Evolutionary conservation across 2,329 filamentous ascomycete genomes (phyloP).

Genomic region (Phaeoacremonium minimum): DNA sequence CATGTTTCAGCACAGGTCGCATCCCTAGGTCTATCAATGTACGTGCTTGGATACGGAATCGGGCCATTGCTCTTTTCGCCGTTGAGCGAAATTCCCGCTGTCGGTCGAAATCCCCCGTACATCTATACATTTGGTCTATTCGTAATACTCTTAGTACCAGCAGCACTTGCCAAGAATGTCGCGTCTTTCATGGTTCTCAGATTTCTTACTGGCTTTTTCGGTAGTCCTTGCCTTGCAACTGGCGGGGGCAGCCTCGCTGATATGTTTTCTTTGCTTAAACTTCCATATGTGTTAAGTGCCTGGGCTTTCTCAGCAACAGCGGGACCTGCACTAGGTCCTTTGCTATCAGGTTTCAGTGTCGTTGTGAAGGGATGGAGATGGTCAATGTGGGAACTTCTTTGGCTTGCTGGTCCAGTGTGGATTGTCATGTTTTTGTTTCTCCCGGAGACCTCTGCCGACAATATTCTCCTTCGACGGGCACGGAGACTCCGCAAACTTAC

Average conservation of each 20-base stretch:
- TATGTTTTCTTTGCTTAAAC: constrained; percentile 49
- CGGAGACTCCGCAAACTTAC: constrained; percentile 57
- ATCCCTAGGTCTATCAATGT: constrained; percentile 50
- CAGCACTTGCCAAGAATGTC: constrained; percentile 59
- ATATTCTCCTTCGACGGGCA: constrained; percentile 58
- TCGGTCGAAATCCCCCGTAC: constrained; percentile 65
- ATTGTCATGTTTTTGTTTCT: constrained; percentile 58
- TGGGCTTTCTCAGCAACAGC: constrained; percentile 50
- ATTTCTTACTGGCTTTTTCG: constrained; percentile 64
- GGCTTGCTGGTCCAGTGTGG: constrained; percentile 55
- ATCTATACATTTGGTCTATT: constrained; percentile 65
- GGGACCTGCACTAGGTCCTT: constrained; percentile 51
- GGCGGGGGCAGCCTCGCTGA: constrained; percentile 47
- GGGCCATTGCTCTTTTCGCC: constrained; percentile 53
- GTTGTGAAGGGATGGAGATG: constrained; percentile 57
- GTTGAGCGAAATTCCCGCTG: constrained; percentile 50
- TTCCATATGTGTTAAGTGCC: constrained; percentile 54
- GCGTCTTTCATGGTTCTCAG: constrained; percentile 59
- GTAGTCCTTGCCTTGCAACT: constrained; percentile 60
- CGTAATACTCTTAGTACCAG: constrained; percentile 61
- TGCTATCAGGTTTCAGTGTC: constrained; percentile 58
- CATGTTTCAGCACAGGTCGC: constrained; percentile 40
- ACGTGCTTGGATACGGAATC: constrained; percentile 39
- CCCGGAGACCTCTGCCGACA: constrained; percentile 58
- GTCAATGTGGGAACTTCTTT: constrained; percentile 61